Conservation (phyloP, 768 basidiomycete species). For the Pulveroboletus sp. region DNA sequence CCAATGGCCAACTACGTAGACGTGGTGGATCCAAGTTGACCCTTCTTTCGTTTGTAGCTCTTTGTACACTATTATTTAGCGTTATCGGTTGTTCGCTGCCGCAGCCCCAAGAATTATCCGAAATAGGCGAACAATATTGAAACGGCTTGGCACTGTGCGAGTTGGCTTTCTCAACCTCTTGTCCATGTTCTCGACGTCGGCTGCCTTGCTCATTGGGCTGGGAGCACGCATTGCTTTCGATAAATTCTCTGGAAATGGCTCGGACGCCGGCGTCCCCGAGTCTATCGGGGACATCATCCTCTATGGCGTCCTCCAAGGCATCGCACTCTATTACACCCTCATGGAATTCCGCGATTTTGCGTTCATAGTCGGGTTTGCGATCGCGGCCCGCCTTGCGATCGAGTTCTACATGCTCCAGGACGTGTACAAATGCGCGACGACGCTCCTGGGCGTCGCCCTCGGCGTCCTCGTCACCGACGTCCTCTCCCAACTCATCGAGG, state of each 20-base stretch:
- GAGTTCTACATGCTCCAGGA: slow-evolving; percentile 60
- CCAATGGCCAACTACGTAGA: slow-evolving; percentile 94
- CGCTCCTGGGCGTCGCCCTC: slow-evolving; percentile 61
- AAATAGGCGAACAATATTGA: slow-evolving; percentile 22
- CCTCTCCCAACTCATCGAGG: slow-evolving; percentile 61
- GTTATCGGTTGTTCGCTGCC: background rate
- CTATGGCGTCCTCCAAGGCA: slow-evolving; percentile 70
- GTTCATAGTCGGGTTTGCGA: slow-evolving; percentile 52
- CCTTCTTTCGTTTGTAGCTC: background rate
- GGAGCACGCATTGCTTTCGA: slow-evolving; percentile 70
- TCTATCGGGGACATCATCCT: slow-evolving; percentile 60
- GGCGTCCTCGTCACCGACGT: slow-evolving; percentile 71
- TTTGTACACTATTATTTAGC: background rate
- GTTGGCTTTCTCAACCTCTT: slow-evolving; percentile 20
- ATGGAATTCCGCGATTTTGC: slow-evolving; percentile 51
- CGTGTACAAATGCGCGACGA: slow-evolving; percentile 50
- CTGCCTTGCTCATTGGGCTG: slow-evolving; percentile 69
- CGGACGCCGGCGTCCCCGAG: slow-evolving; percentile 26
- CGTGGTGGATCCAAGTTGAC: slow-evolving; percentile 32
- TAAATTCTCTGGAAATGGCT: slow-evolving; percentile 43
- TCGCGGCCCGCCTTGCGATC: slow-evolving; percentile 57
- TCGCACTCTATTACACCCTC: slow-evolving; percentile 64
- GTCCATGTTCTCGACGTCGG: slow-evolving; percentile 51
- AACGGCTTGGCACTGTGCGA: slow-evolving; percentile 8
- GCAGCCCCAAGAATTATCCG: slow-evolving; percentile 3